Conservation (phyloP, 768 basidiomycete genomes). For the Myochromella boudieri region DNA sequence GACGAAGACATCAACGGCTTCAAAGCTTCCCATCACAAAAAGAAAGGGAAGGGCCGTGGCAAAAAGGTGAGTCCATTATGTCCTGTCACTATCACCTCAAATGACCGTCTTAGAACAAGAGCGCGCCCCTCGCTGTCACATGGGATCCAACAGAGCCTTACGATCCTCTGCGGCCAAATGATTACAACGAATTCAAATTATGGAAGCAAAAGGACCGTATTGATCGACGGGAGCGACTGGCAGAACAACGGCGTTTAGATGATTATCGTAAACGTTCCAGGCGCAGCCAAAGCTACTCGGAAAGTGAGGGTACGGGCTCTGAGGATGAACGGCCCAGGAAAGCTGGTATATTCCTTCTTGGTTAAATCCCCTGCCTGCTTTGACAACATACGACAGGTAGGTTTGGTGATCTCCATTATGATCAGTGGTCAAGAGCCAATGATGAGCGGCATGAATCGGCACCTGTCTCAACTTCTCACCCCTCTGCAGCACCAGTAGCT, state of each 20-base stretch:
- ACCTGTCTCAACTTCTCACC: slow-evolving; percentile 25
- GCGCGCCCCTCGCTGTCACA: slow-evolving; percentile 44
- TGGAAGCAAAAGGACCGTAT: slow-evolving; percentile 79
- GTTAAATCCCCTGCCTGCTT: slow-evolving; percentile 3
- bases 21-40: slow-evolving; percentile 56
- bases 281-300: slow-evolving; percentile 61
- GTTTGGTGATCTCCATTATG: slow-evolving; percentile 48
- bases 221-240: slow-evolving; percentile 66
- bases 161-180: slow-evolving; percentile 82
- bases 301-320: slow-evolving; percentile 62
- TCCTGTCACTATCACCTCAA: background rate
- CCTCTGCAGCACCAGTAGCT: slow-evolving; percentile 39
- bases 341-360: slow-evolving; percentile 45
- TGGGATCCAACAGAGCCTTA: slow-evolving; percentile 85
- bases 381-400: slow-evolving; percentile 34
- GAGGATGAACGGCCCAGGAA: slow-evolving; percentile 70
- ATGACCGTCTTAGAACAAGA: slow-evolving; percentile 51
- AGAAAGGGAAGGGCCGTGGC: slow-evolving; percentile 51
- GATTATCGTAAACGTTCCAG: slow-evolving; percentile 61
- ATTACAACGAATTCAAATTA: slow-evolving; percentile 84
- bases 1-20: slow-evolving; percentile 90
- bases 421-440: slow-evolving; percentile 56
- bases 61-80: slow-evolving; percentile 53
- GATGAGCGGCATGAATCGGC: slow-evolving; percentile 33
- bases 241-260: slow-evolving; percentile 56